Percentiles rank a stretch among this genome's conserved stretches.
Evolutionary conservation across 2,329 filamentous ascomycete genomes (phyloP).

Genomic region (Sclerotinia sclerotiorum): DNA sequence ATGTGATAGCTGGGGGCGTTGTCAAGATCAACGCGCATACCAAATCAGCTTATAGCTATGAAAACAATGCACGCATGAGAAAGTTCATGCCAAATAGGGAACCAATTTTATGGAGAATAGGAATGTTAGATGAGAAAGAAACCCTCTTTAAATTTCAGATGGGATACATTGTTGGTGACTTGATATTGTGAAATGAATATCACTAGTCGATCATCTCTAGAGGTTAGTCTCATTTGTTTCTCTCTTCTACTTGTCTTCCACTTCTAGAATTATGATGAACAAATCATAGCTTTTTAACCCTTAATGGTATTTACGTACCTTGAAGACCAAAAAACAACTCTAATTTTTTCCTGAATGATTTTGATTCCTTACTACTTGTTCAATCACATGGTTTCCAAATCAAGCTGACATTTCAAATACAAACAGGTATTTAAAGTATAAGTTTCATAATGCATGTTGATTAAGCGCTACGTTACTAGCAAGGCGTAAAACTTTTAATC

Average conservation of each 20-base stretch:
- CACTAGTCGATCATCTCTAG: background rate
- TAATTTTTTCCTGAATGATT: slow-evolving; percentile 23
- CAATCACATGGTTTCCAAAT: background rate
- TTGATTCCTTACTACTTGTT: background rate
- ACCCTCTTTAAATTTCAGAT: slow-evolving; percentile 12
- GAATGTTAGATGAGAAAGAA: slow-evolving; percentile 16
- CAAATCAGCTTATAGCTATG: slow-evolving; percentile 15
- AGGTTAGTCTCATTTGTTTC: slow-evolving; percentile 8
- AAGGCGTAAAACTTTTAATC: background rate
- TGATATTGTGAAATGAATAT: slow-evolving; percentile 19
- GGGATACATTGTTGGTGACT: slow-evolving; percentile 14
- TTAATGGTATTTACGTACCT: slow-evolving; percentile 21
- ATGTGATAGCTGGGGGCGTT: slow-evolving; percentile 11
- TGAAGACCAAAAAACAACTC: slow-evolving; percentile 25
- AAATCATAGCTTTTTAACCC: slow-evolving; percentile 25
- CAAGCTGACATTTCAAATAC: slow-evolving; percentile 2
- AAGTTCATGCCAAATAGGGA: slow-evolving; percentile 19
- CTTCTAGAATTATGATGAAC: slow-evolving; percentile 16
- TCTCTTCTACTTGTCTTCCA: background rate
- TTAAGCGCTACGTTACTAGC: slow-evolving; percentile 8
- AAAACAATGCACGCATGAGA: slow-evolving; percentile 13
- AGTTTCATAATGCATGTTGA: background rate
- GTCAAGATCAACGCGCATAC: slow-evolving; percentile 20
- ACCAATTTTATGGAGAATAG: slow-evolving; percentile 16
- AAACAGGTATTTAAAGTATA: background rate